phyloP scores from a whole-genome alignment of 1,284 basidiomycete genomes.

The Limonomyces culmigenus region DNA sequence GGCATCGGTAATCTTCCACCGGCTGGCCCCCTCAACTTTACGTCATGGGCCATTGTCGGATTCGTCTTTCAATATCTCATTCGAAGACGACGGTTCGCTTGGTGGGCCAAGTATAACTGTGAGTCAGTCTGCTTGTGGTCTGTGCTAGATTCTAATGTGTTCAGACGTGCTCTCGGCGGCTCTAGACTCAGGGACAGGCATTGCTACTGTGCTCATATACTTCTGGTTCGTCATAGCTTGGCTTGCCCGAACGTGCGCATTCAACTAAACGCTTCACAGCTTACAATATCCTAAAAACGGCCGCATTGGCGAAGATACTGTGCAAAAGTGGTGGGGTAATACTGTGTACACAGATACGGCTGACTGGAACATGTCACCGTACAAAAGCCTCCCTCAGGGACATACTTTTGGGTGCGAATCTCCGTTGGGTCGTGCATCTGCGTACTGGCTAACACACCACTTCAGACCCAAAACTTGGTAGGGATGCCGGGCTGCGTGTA shows the following conservation, averaged over 20 bases:
- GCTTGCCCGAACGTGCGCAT: not conserved
- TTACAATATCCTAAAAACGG: constrained; percentile 27
- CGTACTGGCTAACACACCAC: too few relatives aligned
- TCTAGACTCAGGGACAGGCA: constrained; percentile 28
- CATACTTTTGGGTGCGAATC: too few relatives aligned
- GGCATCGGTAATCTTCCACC: constrained; percentile 20
- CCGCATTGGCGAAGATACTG: constrained; percentile 19
- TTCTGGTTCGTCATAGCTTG: constrained; percentile 17
- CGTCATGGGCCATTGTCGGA: constrained; percentile 20
- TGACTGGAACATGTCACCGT: too few relatives aligned
- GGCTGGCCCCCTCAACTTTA: constrained; percentile 27
- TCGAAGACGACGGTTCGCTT: constrained; percentile 18
- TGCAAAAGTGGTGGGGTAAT: constrained; percentile 25
- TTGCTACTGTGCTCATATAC: constrained; percentile 25
- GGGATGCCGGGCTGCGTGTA: too few relatives aligned
- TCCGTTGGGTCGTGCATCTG: too few relatives aligned
- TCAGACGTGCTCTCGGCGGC: constrained; percentile 34
- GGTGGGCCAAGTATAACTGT: constrained; percentile 32
- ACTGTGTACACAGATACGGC: constrained; percentile 19
- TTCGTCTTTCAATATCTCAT: constrained; percentile 26
- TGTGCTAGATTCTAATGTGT: not conserved
- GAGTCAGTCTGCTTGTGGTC: constrained; percentile 3
- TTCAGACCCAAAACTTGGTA: too few relatives aligned
- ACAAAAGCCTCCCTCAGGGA: too few relatives aligned
- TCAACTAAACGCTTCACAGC: constrained; percentile 8